Base-by-base conservation (phyloP, 2,329 filamentous ascomycete genomes). In the Aspergillus terreus region DNA sequence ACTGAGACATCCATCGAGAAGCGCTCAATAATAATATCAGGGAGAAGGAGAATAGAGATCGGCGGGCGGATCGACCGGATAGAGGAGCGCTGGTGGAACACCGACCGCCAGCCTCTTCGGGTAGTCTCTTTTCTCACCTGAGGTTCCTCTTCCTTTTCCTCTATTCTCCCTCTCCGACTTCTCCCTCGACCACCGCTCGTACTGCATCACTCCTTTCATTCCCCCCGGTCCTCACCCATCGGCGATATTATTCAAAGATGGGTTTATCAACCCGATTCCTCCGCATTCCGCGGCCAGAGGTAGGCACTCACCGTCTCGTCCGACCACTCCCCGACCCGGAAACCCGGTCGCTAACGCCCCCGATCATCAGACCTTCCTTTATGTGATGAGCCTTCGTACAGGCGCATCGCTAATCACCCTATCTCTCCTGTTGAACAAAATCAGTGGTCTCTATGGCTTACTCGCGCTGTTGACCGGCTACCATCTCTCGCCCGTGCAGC, bases 381-480 rank as follows among this genome's bases (percentile, higher is more conserved):
- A 89, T 68, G 78, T 91, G 65, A 87, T 96, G 77, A 89, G 88
- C 66, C 84, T 96, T 49, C 88, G 90, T 63, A 92, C 89, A 32
- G 92, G 90, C 60, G 86, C 89, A 44, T 90, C 94, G 62, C 81
- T 96, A 64, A 90, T 96, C 63, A 85, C 88, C 4, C 79, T 94
- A 55, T 85, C 88, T 10, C 82, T 95, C 58, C 80, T 95, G 50
- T 86, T 96, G 75, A 96, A 96, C 80, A 96, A 96, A 73, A 83
- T 92, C 60, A 92, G 90, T 46, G 92, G 91, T 52, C 79, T 96
- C 60, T 96, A 95, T 72, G 92, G 92, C 58, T 80, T 96, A 41
- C 85, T 96, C 60, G 91, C 92, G 53, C 82, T 96, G 60, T 78
- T 96, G 58, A 95, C 92, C 21, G 92, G 92, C 67, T 91, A 89